Evolutionary conservation across 306 rosid species (phyloP), one percentile per base, ranked within the genome.

Genomic region (Glycine latifolia): DNA sequence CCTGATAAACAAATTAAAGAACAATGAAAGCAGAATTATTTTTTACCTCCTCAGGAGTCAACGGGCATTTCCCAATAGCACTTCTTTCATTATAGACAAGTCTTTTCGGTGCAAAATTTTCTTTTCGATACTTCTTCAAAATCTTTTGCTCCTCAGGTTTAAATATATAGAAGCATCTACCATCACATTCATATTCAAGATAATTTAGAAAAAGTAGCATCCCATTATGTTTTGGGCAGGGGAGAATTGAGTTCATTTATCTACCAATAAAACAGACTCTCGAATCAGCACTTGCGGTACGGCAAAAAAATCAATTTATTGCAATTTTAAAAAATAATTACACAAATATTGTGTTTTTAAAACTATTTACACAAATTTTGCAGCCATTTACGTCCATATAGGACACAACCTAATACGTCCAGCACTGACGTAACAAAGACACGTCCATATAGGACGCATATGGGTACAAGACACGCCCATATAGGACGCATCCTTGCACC

Each of bases 11-110:
- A 67, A 43, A 15, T 58, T 69, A 85, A 59, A 79, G 60, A 44
- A 11, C 12, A 52, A 37, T 67, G 11, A 68, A 37, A 76, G 73
- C 12, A 73, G 74, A 84, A 75, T 49, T 63, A 60, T 10, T 33
- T 46, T 67, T 88, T 86, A 96, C 99, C 99, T 96, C 99, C 85
- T 96, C 97, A 6, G 99, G 99, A 81, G 97, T 96, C 88, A 96
- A 82, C 15, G 99, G 99, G 75, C 99, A 96, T 85, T 96, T 96
- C 71, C 98, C 98, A 50, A 96, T 93, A 69, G 99, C 98, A 85
- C 99, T 91, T 88, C 99, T 92, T 86, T 92, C 97, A 60, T 68
- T 77, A 55, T 92, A 93, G 63, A 92, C 84, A 7, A 96, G 98
- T 84, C 59, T 85, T 87, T 96, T 96, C 14, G 94, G 89, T 16